phyloP scores from a whole-genome alignment of 2,329 filamentous ascomycete genomes.

The Helotiales sp. region DNA sequence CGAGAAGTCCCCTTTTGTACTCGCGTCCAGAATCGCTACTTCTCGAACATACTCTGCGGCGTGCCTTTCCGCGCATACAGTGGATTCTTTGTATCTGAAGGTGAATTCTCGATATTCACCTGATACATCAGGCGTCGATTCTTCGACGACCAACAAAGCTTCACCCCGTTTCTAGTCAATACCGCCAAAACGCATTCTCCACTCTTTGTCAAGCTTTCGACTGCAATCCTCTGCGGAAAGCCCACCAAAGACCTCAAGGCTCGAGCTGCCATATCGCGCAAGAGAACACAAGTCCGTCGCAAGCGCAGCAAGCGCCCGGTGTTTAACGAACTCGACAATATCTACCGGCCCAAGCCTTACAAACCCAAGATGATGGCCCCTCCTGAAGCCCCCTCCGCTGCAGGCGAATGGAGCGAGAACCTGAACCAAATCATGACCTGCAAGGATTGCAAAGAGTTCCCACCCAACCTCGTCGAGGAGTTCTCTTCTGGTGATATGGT shows the following conservation, averaged over 20 bases:
- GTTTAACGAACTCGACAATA: conserved; percentile 50
- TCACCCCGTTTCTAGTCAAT: conserved; percentile 33
- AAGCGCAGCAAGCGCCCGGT: conserved; percentile 47
- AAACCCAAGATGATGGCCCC: conserved; percentile 54
- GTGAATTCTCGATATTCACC: conserved; percentile 12
- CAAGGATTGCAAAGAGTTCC: conserved; percentile 86
- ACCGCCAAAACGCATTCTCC: conserved; percentile 74
- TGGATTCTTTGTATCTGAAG: conserved; percentile 2
- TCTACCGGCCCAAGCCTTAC: conserved; percentile 51
- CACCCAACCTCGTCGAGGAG: conserved; percentile 93
- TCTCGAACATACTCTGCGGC: not conserved
- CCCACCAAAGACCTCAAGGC: conserved; percentile 41
- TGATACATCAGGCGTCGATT: conserved; percentile 27
- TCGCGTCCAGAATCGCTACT: too few species aligned
- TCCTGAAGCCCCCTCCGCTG: conserved; percentile 34
- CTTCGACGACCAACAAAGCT: conserved; percentile 27
- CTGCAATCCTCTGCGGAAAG: conserved; percentile 48
- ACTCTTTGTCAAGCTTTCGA: conserved; percentile 66
- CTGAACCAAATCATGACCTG: conserved; percentile 86
- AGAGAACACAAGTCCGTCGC: conserved; percentile 44
- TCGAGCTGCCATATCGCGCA: conserved; percentile 40
- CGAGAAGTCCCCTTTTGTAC: not conserved
- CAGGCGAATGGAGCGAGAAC: conserved; percentile 62
- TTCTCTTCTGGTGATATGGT: conserved; percentile 92
- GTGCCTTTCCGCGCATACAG: not conserved